Evolutionary conservation across 352 stramenopile genomes (phyloP).

Genomic region (Phytophthora fragariaefolia): DNA sequence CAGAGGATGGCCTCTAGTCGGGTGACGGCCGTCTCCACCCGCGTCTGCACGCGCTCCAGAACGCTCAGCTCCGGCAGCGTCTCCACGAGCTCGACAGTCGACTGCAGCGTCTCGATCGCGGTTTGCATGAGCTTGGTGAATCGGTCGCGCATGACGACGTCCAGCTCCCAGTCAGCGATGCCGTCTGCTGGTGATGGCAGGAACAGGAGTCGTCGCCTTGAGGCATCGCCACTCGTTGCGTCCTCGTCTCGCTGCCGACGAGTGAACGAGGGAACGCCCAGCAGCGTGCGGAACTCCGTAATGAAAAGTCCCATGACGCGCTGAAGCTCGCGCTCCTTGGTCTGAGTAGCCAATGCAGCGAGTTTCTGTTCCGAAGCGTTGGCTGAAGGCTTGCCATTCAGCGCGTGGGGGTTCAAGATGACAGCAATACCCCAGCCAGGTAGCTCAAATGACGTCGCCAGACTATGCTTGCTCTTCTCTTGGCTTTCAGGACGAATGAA

Average conservation of each 20-base stretch:
- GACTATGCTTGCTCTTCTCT: slow-evolving; percentile 3
- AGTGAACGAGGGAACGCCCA: slow-evolving; percentile 64
- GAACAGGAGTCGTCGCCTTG: slow-evolving; percentile 40
- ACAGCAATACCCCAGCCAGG: slow-evolving; percentile 69
- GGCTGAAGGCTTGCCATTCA: slow-evolving; percentile 15
- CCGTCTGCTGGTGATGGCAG: slow-evolving; percentile 57
- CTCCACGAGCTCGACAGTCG: slow-evolving; percentile 72
- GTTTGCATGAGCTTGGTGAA: slow-evolving; percentile 65
- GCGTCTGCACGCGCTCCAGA: slow-evolving; percentile 61
- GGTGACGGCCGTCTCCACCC: slow-evolving; percentile 56
- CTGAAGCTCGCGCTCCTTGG: slow-evolving; percentile 42
- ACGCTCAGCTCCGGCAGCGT: slow-evolving; percentile 80
- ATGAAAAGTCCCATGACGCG: slow-evolving; percentile 78
- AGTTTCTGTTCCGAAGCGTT: background rate
- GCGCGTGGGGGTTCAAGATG: slow-evolving; percentile 53
- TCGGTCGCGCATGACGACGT: slow-evolving; percentile 52
- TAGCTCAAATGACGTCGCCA: slow-evolving; percentile 73
- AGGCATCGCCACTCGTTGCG: background rate
- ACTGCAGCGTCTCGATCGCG: slow-evolving; percentile 72
- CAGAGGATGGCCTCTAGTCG: slow-evolving; percentile 66
- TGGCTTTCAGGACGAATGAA: slow-evolving; percentile 46
- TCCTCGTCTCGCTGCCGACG: slow-evolving; percentile 44
- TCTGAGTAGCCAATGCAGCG: background rate
- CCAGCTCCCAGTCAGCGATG: slow-evolving; percentile 79
- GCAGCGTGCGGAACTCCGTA: slow-evolving; percentile 62